Evolutionary conservation across 2,329 filamentous ascomycete genomes (phyloP).

Genomic region (Nemania bipapillata): DNA sequence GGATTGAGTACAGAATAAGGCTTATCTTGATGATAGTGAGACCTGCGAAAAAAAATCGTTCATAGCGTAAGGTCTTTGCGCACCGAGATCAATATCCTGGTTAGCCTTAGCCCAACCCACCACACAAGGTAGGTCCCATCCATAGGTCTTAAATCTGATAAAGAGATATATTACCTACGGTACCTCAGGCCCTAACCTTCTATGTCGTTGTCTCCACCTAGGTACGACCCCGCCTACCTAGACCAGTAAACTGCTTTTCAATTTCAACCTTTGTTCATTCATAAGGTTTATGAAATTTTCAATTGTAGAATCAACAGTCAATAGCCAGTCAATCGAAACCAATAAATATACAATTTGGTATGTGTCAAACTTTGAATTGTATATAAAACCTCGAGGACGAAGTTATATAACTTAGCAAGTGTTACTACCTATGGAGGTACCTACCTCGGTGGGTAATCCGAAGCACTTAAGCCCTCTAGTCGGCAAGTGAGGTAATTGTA

Average conservation of each 20-base stretch:
- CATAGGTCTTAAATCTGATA: not conserved
- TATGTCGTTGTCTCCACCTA: not conserved
- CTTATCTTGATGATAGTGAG: conserved; percentile 24
- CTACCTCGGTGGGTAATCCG: no score
- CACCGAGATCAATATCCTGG: conserved; percentile 32
- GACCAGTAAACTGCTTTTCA: no score
- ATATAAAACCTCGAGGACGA: no score
- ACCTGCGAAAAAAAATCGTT: conserved; percentile 40
- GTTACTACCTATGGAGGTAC: no score
- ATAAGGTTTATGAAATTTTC: no score
- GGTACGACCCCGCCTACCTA: not conserved
- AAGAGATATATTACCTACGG: conserved; percentile 1
- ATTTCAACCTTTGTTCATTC: no score
- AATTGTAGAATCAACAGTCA: no score
- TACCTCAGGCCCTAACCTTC: no score
- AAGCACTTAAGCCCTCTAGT: not conserved
- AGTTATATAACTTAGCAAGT: no score
- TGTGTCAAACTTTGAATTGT: no score
- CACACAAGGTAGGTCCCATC: conserved; percentile 34
- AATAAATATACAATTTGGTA: no score
- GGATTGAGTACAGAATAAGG: conserved; percentile 21
- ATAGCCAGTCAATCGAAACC: no score
- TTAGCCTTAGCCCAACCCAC: conserved; percentile 24
- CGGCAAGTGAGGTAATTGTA: not conserved
- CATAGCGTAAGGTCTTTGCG: conserved; percentile 23